Percentiles rank a stretch among this genome's conserved stretches.
These are phyloP conservation scores for Phytophthora cryptogea DNA, from an alignment of 352 stramenopile species.

Conservation along the genomic window DNA sequence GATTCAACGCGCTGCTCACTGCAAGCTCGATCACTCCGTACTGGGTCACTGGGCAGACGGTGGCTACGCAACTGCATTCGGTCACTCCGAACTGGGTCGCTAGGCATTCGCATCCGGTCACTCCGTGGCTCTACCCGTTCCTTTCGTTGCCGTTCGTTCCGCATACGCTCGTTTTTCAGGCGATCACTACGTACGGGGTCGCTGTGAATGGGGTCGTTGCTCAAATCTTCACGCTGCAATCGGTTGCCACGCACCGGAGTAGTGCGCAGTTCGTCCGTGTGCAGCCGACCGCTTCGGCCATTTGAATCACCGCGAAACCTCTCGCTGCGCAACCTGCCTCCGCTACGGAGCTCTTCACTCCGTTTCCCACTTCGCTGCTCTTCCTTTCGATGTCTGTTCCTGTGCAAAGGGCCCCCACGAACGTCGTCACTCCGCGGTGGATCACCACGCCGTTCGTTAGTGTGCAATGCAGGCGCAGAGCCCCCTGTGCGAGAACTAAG, in stretches of 20 bases:
- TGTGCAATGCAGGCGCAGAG: slow-evolving; percentile 23
- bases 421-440: slow-evolving; percentile 20
- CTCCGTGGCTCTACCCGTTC: slow-evolving; percentile 17
- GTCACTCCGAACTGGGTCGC: slow-evolving; percentile 12
- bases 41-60: slow-evolving; percentile 2
- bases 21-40: slow-evolving; percentile 8
- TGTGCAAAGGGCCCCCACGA: slow-evolving; percentile 5
- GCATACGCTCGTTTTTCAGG: slow-evolving; percentile 19
- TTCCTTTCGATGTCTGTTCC: slow-evolving; percentile 18
- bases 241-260: slow-evolving; percentile 19
- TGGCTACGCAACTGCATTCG: neutral
- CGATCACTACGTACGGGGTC: slow-evolving; percentile 22
- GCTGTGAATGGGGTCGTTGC: slow-evolving; percentile 19
- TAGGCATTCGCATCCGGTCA: slow-evolving; percentile 9
- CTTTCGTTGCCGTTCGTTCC: slow-evolving; percentile 17
- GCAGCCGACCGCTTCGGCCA: slow-evolving; percentile 14
- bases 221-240: slow-evolving; percentile 25
- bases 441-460: slow-evolving; percentile 28
- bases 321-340: slow-evolving; percentile 16
- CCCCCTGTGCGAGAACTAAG: slow-evolving; percentile 23
- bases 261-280: slow-evolving; percentile 24
- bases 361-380: slow-evolving; percentile 19
- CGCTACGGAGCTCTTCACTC: slow-evolving; percentile 14
- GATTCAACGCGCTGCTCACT: neutral
- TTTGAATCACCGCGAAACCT: slow-evolving; percentile 21